Evolutionary conservation across 441 rosid genomes (phyloP).

Genomic region (Melastoma candidum): DNA sequence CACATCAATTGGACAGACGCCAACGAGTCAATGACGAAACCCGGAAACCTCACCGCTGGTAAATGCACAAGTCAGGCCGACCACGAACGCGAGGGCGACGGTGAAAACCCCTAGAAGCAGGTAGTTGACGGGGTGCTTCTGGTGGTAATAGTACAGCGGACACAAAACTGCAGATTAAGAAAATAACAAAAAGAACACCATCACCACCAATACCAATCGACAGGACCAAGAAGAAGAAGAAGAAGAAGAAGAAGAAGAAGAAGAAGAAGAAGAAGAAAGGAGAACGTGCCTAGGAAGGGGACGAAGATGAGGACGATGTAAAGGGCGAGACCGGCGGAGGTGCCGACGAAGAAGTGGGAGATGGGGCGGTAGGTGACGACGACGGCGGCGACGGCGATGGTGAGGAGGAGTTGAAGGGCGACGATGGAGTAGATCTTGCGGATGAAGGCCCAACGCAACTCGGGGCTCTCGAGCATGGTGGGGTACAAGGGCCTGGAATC

Average conservation of each 20-base stretch:
- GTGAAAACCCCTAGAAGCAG: constrained; percentile 73
- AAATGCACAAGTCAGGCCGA: constrained; percentile 7
- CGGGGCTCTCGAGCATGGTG: constrained; percentile 70
- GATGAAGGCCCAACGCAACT: constrained; percentile 84
- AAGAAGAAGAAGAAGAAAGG: background rate
- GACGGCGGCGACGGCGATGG: constrained; percentile 67
- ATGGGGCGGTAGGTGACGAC: constrained; percentile 67
- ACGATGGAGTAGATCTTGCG: constrained; percentile 72
- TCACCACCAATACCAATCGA: background rate
- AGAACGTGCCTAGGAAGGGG: constrained; percentile 50
- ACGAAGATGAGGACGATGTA: constrained; percentile 63
- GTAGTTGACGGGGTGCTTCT: constrained; percentile 88
- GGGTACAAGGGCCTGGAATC: constrained; percentile 54
- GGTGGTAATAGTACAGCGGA: constrained; percentile 73
- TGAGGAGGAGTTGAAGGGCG: constrained; percentile 53
- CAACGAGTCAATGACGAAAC: background rate
- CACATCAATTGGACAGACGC: background rate
- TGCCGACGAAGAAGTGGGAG: constrained; percentile 47
- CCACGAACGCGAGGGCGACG: constrained; percentile 25
- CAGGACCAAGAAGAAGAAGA: too few species aligned
- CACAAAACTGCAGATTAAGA: constrained; percentile 39
- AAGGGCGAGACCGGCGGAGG: constrained; percentile 58
- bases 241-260: background rate
- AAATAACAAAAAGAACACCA: constrained; percentile 14
- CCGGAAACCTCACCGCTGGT: constrained; percentile 5